Evolutionary conservation across 2,329 filamentous ascomycete genomes (phyloP), one percentile per base, ranked within the genome.

Genomic region (Diplodia sapinea): DNA sequence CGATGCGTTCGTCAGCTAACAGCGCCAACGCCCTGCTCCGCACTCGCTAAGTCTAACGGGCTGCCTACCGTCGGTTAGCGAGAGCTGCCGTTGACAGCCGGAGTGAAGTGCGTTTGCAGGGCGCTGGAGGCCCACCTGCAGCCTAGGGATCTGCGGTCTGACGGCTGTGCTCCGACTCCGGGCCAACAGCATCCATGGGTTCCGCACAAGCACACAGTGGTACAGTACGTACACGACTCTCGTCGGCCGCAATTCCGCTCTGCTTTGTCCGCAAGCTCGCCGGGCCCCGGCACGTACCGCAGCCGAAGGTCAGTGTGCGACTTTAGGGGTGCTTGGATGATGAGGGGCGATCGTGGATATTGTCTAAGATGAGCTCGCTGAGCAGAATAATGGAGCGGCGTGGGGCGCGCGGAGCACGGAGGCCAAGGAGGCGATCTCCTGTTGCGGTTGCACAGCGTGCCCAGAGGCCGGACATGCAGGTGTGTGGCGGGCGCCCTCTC

Each of bases 311-410:
- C 57, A 62, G 40, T 33, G 57, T 49, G 40, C 57, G 47, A n/a
- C 20, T 26, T 26, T 59, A 62, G 40, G 57, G 57, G 57, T 13
- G 9, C 20, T 6, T 20, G 56, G 40, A 23, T 62, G 40, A 50
- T 62, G 57, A 62, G 57, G 57, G 57, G 23, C 40, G 57, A 62
- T 50, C 57, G 36, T 62, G 57, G 57, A 50, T 62, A 62, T 62
- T 62, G 57, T 49, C 40, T 62, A 49, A 62, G 40, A 62, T 62
- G 57, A 62, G 57, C 26, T 26, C 40, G 57, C 40, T 49, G 57
- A 62, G 57, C 57, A 62, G 50, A 62, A 62, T 62, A 62, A 62
- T 49, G 57, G 57, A 4, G 17, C 57, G 29, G 40, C 40, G 40
- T 49, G 57, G 56, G 56, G 56, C 56, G 54, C 54, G 38, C 56